Evolutionary conservation across 345 rosid genomes (phyloP), one percentile per base, ranked within the genome.

Genomic region (Eucalyptus regnans): DNA sequence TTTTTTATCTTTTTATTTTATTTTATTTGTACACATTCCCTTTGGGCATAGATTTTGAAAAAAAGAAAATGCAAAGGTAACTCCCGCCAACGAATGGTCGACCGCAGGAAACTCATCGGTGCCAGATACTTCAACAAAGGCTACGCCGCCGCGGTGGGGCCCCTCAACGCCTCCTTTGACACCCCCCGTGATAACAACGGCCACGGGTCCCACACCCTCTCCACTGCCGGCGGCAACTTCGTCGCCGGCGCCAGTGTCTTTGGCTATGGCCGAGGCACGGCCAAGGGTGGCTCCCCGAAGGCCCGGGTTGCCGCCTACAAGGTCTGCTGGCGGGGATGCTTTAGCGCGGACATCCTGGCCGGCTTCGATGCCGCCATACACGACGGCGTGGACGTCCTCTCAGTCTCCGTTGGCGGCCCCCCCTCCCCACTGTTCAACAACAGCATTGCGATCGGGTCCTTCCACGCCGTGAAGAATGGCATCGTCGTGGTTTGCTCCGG

Each of bases 231-330:
- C 1, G 98, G 99, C 37, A 91, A 90, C 90, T 96, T 94, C 10
- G 98, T 94, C 8, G 80, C 92, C 4, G 92, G 92, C 3, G 96
- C 94, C 12, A 95, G 90, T 87, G 91, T 96, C 68, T 91, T 91
- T 5, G 95, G 96, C n/a, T 90, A 90, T 20, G 97, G 93, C 44
- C 89, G 91, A 25, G 99, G 97, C 60, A 96, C 97, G 0, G 96
- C 97, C 9, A 97, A 95, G 90, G 99, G 99, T 9, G 98, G 99
- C n/a, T 95, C 99, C 4, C 99, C 99, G 1, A 93, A 88, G 23
- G 98, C 99, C 2, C 92, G 97, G 88, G 98, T 96, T 12, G 99
- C 99, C 5, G 95, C 99, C 14, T 97, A 97, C 94, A 97, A 96
- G 89, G 97, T 96, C 7, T 97, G 99, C 91, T 95, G 96, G 95